A percentile compares a stretch with the other conserved stretches of the same genome.
Evolutionary conservation across 1,139 yeast genomes (phyloP).

Genomic region (Nakaseomyces delphensis): DNA sequence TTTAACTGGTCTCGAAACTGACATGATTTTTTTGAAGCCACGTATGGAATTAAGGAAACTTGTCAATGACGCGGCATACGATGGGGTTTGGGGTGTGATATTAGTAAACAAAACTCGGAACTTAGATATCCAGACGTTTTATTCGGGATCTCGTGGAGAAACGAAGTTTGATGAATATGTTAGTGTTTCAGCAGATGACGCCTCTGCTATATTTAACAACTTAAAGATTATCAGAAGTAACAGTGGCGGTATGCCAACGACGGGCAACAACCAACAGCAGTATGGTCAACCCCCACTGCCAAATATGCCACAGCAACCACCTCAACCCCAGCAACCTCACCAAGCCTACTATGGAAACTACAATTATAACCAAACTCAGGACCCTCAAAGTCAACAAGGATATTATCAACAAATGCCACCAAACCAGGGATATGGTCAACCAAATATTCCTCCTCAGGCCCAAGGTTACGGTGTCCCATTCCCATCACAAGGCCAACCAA

Average conservation of each 20-base stretch:
- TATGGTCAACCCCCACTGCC: slow-evolving; percentile 9
- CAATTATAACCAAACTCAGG: slow-evolving; percentile 16
- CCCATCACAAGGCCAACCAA: slow-evolving; percentile 9
- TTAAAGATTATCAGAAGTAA: slow-evolving; percentile 30
- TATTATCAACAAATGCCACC: slow-evolving; percentile 11
- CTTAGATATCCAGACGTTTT: slow-evolving; percentile 68
- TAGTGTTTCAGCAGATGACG: slow-evolving; percentile 54
- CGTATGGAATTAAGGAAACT: slow-evolving; percentile 45
- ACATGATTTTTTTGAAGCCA: slow-evolving; percentile 42
- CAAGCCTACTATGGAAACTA: slow-evolving; percentile 6
- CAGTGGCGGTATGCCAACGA: slow-evolving; percentile 16
- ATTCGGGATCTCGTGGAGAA: slow-evolving; percentile 54
- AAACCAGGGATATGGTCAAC: slow-evolving; percentile 12
- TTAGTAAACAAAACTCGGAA: slow-evolving; percentile 48
- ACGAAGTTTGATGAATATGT: slow-evolving; percentile 79
- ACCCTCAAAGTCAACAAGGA: slow-evolving; percentile 16
- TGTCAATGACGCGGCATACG: slow-evolving; percentile 71
- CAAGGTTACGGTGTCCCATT: slow-evolving; percentile 15
- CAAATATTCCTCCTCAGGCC: slow-evolving; percentile 9
- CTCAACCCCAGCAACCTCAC: slow-evolving; percentile 16
- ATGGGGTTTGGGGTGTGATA: slow-evolving; percentile 68
- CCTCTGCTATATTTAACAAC: slow-evolving; percentile 42
- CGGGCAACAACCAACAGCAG: neutral
- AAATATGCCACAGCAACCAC: slow-evolving; percentile 9
- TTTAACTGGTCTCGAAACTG: slow-evolving; percentile 42